Evolutionary conservation across 176 grass and related monocot species (phyloP).

Genomic region (Raddia distichophylla): DNA sequence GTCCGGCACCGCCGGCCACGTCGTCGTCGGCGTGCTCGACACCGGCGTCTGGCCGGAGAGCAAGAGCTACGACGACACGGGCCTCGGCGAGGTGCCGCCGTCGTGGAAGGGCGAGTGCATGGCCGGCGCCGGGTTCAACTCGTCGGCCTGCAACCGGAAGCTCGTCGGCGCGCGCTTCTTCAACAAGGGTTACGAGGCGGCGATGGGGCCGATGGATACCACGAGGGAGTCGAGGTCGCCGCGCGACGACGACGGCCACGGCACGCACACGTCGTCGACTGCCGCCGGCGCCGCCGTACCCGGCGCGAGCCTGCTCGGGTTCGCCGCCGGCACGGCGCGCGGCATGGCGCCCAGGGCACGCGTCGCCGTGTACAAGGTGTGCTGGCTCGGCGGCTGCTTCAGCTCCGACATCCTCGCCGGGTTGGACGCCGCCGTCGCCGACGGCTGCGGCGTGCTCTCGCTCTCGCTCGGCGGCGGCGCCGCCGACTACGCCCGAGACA

Average conservation of each 20-base stretch:
- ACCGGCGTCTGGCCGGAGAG: constrained; percentile 91
- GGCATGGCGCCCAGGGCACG: constrained; percentile 79
- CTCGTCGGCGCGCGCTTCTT: constrained; percentile 86
- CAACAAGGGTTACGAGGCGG: constrained; percentile 72
- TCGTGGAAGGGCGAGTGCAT: constrained; percentile 78
- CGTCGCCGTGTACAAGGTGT: constrained; percentile 89
- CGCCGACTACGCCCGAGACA: constrained; percentile 75
- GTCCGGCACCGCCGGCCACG: constrained; percentile 55
- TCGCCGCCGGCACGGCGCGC: constrained; percentile 75
- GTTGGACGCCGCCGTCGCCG: constrained; percentile 74
- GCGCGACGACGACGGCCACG: constrained; percentile 81
- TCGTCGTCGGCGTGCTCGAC: constrained; percentile 84
- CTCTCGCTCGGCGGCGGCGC: constrained; percentile 83
- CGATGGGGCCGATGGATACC: constrained; percentile 75
- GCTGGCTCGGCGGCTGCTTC: constrained; percentile 88
- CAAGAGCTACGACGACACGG: constrained; percentile 73
- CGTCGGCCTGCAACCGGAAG: constrained; percentile 75
- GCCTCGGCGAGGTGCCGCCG: constrained; percentile 53
- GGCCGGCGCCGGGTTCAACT: constrained; percentile 48
- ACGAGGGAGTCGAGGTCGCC: constrained; percentile 65
- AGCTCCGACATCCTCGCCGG: constrained; percentile 93
- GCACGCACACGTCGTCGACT: constrained; percentile 83
- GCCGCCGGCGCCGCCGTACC: constrained; percentile 52
- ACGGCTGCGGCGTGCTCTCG: constrained; percentile 83
- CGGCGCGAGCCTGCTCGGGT: constrained; percentile 68